A percentile compares a stretch with the other conserved stretches of the same genome.
phyloP scores from a whole-genome alignment of 352 stramenopile species.

The Thraustotheca clavata region DNA sequence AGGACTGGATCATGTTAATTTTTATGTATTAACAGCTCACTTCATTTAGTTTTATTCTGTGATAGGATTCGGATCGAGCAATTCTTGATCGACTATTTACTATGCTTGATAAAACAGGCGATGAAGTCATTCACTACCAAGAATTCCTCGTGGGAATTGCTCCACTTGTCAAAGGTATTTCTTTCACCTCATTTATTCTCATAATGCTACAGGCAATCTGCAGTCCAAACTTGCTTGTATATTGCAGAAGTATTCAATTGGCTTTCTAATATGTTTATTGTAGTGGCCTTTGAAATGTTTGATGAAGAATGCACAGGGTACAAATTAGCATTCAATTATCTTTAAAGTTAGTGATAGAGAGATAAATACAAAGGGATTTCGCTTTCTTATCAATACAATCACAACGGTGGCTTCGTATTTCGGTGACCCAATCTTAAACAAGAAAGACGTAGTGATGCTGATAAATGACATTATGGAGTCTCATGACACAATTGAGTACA shows the following conservation, averaged over 20 bases:
- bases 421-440: constrained; percentile 37
- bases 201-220: constrained; percentile 26
- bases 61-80: constrained; percentile 29
- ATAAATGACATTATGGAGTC: constrained; percentile 26
- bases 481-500: constrained; percentile 19
- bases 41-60: not conserved
- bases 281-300: constrained; percentile 23
- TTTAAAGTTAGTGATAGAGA: not conserved
- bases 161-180: constrained; percentile 30
- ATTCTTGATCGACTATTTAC: constrained; percentile 53
- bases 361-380: constrained; percentile 25
- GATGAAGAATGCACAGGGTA: constrained; percentile 22
- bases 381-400: constrained; percentile 42
- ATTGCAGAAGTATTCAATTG: not conserved
- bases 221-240: constrained; percentile 36
- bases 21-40: constrained; percentile 22
- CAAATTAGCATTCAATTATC: not conserved
- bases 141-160: constrained; percentile 42
- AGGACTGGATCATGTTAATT: constrained; percentile 34
- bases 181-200: not conserved
- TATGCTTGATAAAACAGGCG: constrained; percentile 48
- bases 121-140: constrained; percentile 34
- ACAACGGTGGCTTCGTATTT: constrained; percentile 41
- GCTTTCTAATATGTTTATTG: constrained; percentile 13
- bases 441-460: constrained; percentile 27